Percentiles rank a stretch among this genome's conserved stretches.
Conservation (phyloP, 2,329 filamentous ascomycete genomes). For the Penicillium aurantiogriseum region DNA sequence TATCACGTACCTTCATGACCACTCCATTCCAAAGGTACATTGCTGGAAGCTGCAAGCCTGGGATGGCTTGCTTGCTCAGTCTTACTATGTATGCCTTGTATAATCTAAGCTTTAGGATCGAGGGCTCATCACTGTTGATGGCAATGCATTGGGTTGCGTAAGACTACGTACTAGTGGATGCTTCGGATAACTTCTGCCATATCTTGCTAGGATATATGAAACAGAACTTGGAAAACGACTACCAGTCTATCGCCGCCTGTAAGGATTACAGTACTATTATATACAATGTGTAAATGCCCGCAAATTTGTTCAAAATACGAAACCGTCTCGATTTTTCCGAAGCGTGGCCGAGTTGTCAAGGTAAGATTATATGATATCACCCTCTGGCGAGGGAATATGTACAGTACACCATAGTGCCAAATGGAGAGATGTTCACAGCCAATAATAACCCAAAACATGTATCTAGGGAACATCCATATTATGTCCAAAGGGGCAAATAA, state of each 20-base stretch:
- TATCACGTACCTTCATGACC: conserved; percentile 18
- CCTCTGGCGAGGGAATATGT: background rate
- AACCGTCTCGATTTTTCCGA: background rate
- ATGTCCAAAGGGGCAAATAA: conserved; percentile 15
- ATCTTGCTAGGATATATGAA: background rate
- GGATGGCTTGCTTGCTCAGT: background rate
- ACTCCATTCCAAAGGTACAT: background rate
- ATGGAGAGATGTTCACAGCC: background rate
- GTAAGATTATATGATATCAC: too few species aligned
- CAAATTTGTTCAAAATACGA: background rate
- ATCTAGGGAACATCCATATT: conserved; percentile 5
- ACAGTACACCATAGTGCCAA: background rate
- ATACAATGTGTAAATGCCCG: background rate
- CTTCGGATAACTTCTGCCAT: background rate
- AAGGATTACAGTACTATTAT: background rate
- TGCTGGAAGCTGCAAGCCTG: background rate
- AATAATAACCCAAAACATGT: background rate
- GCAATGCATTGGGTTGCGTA: background rate
- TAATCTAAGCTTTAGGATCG: background rate
- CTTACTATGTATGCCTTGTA: background rate
- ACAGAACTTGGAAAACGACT: background rate
- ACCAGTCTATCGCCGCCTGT: background rate
- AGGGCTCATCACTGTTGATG: background rate
- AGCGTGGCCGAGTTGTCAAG: too few species aligned
- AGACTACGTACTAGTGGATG: background rate